A percentile compares a stretch with the other conserved stretches of the same genome.
Conservation (phyloP, 2,329 filamentous ascomycete species). For the Colletotrichum gloeosporioides region DNA sequence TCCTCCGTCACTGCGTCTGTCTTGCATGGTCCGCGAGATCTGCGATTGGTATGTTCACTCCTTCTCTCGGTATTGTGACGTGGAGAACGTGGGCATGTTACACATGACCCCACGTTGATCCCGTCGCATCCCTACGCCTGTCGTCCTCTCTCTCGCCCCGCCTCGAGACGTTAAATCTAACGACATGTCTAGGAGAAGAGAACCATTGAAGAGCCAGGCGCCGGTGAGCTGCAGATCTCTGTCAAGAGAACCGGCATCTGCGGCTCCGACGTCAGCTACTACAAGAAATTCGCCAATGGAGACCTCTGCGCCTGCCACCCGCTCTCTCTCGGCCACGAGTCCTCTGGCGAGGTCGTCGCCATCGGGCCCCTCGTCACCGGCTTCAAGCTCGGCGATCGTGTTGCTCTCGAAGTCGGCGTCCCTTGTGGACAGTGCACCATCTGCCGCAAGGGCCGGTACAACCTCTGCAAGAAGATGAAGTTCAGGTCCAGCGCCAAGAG, state of each 20-base stretch:
- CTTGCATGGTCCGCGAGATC: conserved; percentile 61
- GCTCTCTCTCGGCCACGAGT: conserved; percentile 69
- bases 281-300: conserved; percentile 75
- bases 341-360: conserved; percentile 62
- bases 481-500: conserved; percentile 68
- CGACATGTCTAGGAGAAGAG: conserved; percentile 50
- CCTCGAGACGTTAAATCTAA: conserved; percentile 21
- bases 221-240: conserved; percentile 67
- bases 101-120: conserved; percentile 30
- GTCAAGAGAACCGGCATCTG: conserved; percentile 72
- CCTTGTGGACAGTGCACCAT: conserved; percentile 57
- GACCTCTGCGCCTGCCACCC: conserved; percentile 71
- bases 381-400: conserved; percentile 61
- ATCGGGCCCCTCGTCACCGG: conserved; percentile 58
- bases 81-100: conserved; percentile 27
- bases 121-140: not conserved
- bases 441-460: conserved; percentile 62
- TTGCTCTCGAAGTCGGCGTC: conserved; percentile 63
- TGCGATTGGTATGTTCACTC: conserved; percentile 57
- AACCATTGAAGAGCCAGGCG: conserved; percentile 49
- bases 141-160: not conserved
- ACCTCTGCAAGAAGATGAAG: conserved; percentile 65
- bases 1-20: conserved; percentile 58
- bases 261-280: conserved; percentile 74
- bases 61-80: conserved; percentile 1